phyloP scores from a whole-genome alignment of 441 rosid species.

The Brassica hybrid region DNA sequence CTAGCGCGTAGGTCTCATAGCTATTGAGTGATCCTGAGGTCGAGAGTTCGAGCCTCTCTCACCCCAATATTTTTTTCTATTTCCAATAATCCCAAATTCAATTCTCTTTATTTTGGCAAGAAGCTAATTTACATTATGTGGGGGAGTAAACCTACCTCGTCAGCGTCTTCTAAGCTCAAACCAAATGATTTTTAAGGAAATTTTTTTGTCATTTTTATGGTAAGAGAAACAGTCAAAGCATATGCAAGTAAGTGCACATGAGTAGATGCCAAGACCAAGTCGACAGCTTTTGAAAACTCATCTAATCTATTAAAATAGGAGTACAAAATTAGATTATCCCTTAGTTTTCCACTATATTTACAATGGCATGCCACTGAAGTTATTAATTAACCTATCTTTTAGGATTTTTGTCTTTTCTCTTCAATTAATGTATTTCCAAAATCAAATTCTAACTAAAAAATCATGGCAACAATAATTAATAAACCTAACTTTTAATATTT shows the following conservation, averaged over 20 bases:
- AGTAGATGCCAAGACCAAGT: not conserved
- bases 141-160: not conserved
- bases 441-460: no score
- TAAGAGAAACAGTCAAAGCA: not conserved
- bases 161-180: not conserved
- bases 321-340: no score
- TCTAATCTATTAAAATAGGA: no score
- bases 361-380: no score
- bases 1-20: constrained; percentile 99
- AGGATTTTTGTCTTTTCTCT: no score
- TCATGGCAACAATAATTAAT: no score
- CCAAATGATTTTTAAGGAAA: not conserved
- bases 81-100: not conserved
- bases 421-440: no score
- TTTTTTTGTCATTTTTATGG: not conserved
- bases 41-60: constrained; percentile 97
- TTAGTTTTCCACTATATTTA: no score
- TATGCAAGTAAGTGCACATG: not conserved
- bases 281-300: not conserved
- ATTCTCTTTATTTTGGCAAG: not conserved
- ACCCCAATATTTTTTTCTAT: constrained; percentile 49
- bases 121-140: not conserved
- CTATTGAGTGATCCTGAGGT: constrained; percentile 87
- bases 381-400: no score
- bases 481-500: no score